Evolutionary conservation across 495 filamentous ascomycete genomes (phyloP).

Genomic region (Penicillium simplicissimum): DNA sequence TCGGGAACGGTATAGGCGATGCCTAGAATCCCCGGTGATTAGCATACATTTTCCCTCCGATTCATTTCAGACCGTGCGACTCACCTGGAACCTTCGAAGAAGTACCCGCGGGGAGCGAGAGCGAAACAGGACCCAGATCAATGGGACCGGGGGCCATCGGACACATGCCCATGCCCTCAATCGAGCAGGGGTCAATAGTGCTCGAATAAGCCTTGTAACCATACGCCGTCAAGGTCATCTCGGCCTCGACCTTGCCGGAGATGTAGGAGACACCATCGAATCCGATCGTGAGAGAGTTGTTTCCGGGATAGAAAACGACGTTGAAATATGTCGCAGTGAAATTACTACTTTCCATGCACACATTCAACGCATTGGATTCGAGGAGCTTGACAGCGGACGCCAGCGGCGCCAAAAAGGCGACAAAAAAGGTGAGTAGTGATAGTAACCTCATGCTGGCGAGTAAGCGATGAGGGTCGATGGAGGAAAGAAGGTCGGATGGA

Average conservation of each 20-base stretch:
- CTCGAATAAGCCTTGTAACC: slow-evolving; percentile 67
- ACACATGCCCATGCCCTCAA: slow-evolving; percentile 74
- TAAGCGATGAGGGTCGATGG: slow-evolving; percentile 6
- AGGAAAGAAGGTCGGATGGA: slow-evolving; percentile 10
- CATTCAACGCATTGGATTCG: slow-evolving; percentile 72
- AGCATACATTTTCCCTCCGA: neutral
- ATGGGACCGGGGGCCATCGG: slow-evolving; percentile 90
- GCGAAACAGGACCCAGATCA: slow-evolving; percentile 64
- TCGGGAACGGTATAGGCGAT: slow-evolving; percentile 92
- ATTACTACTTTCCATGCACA: slow-evolving; percentile 75
- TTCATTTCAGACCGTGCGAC: neutral
- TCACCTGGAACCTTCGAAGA: slow-evolving; percentile 63
- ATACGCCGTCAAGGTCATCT: slow-evolving; percentile 77
- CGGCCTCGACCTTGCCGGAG: slow-evolving; percentile 78
- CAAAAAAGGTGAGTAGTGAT: slow-evolving; percentile 41
- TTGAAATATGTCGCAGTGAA: slow-evolving; percentile 84
- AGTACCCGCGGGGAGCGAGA: slow-evolving; percentile 58
- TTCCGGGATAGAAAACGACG: slow-evolving; percentile 75
- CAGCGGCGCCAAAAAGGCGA: slow-evolving; percentile 43
- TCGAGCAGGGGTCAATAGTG: slow-evolving; percentile 74
- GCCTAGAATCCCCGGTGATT: neutral
- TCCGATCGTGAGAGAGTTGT: slow-evolving; percentile 69
- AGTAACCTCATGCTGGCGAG: slow-evolving; percentile 40
- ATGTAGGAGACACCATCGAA: slow-evolving; percentile 85
- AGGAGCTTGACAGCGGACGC: slow-evolving; percentile 51